A percentile compares a stretch with the other conserved stretches of the same genome.
These are phyloP conservation scores for Penicillium italicum DNA, from an alignment of 2,329 filamentous ascomycete species.

Conservation along the genomic window DNA sequence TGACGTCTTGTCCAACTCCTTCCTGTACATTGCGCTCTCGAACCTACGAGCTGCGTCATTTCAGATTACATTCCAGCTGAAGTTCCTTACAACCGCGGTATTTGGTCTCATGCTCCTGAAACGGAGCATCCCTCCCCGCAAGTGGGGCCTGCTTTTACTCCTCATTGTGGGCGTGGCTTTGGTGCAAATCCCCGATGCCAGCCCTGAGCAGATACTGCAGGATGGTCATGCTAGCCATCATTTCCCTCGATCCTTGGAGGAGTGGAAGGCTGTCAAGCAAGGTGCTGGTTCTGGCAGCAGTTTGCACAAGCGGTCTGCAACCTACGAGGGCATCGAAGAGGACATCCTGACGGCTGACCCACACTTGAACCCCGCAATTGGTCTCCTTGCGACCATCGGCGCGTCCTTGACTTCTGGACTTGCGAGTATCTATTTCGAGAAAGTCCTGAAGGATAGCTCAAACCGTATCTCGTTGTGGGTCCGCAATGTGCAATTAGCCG, in stretches of 20 bases:
- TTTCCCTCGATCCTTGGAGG: slow-evolving; percentile 75
- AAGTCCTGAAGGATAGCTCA: slow-evolving; percentile 82
- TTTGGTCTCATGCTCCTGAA: slow-evolving; percentile 79
- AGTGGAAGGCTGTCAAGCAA: slow-evolving; percentile 59
- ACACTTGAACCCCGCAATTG: slow-evolving; percentile 72
- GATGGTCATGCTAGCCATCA: slow-evolving; percentile 62
- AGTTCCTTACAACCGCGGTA: slow-evolving; percentile 85
- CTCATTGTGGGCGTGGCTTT: slow-evolving; percentile 79
- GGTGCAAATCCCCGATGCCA: slow-evolving; percentile 70
- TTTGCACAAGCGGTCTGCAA: slow-evolving; percentile 70
- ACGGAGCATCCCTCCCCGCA: slow-evolving; percentile 64
- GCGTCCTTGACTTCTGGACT: slow-evolving; percentile 78
- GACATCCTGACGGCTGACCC: slow-evolving; percentile 53
- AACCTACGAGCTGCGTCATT: slow-evolving; percentile 92
- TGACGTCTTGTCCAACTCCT: slow-evolving; percentile 88
- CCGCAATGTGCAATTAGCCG: slow-evolving; percentile 87
- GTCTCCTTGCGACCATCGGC: slow-evolving; percentile 71
- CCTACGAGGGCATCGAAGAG: slow-evolving; percentile 80
- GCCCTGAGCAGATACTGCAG: slow-evolving; percentile 52
- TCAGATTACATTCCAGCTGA: slow-evolving; percentile 88
- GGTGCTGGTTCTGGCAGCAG: slow-evolving; percentile 37
- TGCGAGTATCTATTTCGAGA: slow-evolving; percentile 69
- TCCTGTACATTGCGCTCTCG: slow-evolving; percentile 87
- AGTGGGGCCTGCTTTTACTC: slow-evolving; percentile 76
- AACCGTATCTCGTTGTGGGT: slow-evolving; percentile 80